phyloP scores from a whole-genome alignment of 768 basidiomycete genomes.

The Lyophyllum atratum region DNA sequence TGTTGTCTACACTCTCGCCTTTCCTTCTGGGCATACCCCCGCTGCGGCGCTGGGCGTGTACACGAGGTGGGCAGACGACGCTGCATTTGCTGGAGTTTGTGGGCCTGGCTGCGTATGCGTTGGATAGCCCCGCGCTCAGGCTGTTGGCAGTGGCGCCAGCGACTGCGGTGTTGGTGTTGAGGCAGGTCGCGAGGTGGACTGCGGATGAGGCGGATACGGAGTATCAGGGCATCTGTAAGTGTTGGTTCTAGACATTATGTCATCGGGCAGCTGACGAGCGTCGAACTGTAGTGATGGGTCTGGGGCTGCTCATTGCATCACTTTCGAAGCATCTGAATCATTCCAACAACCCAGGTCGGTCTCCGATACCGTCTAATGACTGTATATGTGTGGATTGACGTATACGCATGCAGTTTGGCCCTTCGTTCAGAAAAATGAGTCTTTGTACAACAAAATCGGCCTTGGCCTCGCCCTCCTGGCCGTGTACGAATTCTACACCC shows the following conservation, averaged over 20 bases:
- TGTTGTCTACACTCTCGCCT: conserved; percentile 74
- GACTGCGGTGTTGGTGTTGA: conserved; percentile 49
- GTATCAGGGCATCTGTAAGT: conserved; percentile 55
- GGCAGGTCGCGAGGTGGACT: conserved; percentile 57
- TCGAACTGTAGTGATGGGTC: conserved; percentile 50
- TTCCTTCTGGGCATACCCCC: conserved; percentile 51
- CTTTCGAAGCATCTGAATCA: conserved; percentile 78
- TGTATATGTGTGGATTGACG: background rate
- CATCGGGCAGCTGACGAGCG: background rate
- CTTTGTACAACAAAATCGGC: conserved; percentile 66
- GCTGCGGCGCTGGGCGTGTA: conserved; percentile 45
- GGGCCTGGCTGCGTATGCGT: conserved; percentile 54
- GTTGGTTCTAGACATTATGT: background rate
- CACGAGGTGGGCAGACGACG: conserved; percentile 48
- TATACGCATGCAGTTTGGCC: conserved; percentile 64
- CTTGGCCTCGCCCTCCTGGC: conserved; percentile 59
- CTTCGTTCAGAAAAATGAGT: conserved; percentile 63
- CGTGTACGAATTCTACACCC: conserved; percentile 53
- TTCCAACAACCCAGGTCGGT: conserved; percentile 75
- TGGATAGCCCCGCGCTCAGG: conserved; percentile 53
- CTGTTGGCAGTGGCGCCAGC: conserved; percentile 59
- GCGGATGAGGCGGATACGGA: conserved; percentile 29
- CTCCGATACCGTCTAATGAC: background rate
- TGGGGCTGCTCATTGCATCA: conserved; percentile 68
- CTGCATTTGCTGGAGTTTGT: conserved; percentile 52